Conservation (phyloP, 148 eudicot genomes). For the Rhododendron molle region DNA sequence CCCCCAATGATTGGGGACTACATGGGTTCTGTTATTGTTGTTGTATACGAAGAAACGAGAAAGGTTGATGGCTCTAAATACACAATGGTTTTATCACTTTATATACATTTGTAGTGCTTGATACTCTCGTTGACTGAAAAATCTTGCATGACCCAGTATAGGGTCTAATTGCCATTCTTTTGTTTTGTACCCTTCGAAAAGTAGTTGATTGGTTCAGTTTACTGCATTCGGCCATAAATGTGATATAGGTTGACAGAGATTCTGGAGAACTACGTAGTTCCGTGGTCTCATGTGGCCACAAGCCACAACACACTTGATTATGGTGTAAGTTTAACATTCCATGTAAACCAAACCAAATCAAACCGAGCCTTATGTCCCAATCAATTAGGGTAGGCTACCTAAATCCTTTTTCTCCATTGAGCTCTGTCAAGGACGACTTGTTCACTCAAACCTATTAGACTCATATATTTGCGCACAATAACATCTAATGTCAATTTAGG, state of each 20-base stretch:
- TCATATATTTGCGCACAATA: no score
- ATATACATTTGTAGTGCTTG: not conserved
- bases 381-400: no score
- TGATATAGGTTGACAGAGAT: not conserved
- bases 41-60: not conserved
- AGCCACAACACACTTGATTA: not conserved
- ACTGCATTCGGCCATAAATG: not conserved
- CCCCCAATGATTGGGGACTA: no score
- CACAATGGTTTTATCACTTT: not conserved
- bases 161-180: not conserved
- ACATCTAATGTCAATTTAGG: no score
- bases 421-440: no score
- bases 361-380: no score
- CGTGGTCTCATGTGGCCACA: not conserved
- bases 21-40: no score
- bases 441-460: no score
- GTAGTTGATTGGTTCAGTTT: not conserved
- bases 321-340: not conserved
- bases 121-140: not conserved
- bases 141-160: not conserved
- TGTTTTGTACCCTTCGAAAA: not conserved
- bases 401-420: no score
- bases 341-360: not conserved
- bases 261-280: not conserved
- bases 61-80: not conserved